Evolutionary conservation across 2,329 filamentous ascomycete genomes (phyloP), one percentile per base, ranked within the genome.

Genomic region (Aspergillus viridinutans): DNA sequence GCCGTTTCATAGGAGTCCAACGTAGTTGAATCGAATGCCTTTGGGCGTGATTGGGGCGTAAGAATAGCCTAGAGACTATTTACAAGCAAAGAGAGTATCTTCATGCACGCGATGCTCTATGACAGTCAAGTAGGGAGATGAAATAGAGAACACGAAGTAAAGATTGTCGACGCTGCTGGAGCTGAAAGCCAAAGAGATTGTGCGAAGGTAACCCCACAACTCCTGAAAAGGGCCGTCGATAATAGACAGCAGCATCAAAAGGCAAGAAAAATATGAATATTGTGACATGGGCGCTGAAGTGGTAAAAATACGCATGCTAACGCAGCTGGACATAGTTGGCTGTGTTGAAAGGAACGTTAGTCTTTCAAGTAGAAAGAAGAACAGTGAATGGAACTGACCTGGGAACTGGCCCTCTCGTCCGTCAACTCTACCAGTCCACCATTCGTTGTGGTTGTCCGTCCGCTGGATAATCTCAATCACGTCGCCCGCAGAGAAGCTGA

Each of bases 361-460:
- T 7, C 10, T 25, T 14, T 3, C 12, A 7, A 23, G 2, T 7
- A 17, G 21, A 14, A 14, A 21, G 23, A 14, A 2, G 21, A 23
- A 20, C 5, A 2, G 7, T 29, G 17, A 17, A 5, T 25, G 43
- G 23, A 28, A 75, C 85, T 71, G 81, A 96, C 94, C 94, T 77
- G 94, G 94, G 73, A 99, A 99, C 71, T 97, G 93, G 26, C 94
- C 94, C 69, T 90, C 80, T 76, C 88, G 88, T 50, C 89, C 91
- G 58, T 88, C 81, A 54, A 96, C 71, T 71, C 85, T 90, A 40
- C 94, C 94, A 8, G 83, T 87, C 94, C 94, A 99, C 94, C 94
- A 99, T 75, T 99, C 94, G 66, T 99, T 97, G 52, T 90, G 87
- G 68, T 96, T 97, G 61, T 84, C 81, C n/a, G 91, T 96, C 64